Percentiles rank a stretch among this genome's conserved stretches.
Evolutionary conservation across 1,284 basidiomycete genomes (phyloP).

Genomic region (Ustilago hordei): DNA sequence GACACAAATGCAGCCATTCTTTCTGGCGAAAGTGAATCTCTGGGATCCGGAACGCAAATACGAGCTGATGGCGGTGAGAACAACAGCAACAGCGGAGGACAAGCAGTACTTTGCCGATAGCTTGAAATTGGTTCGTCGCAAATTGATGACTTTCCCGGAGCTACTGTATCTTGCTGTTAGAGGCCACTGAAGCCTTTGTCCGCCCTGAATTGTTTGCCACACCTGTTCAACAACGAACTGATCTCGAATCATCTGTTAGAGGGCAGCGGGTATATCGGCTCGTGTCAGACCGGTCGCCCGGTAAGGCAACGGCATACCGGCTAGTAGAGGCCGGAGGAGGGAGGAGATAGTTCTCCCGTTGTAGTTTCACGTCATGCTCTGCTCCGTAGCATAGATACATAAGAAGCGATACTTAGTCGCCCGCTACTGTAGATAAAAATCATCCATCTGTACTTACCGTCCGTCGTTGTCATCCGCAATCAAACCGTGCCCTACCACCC

Average conservation of each 20-base stretch:
- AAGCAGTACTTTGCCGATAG: background rate
- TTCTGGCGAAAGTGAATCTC: background rate
- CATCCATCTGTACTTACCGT: too few relatives aligned
- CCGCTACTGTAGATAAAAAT: too few relatives aligned
- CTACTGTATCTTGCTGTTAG: background rate
- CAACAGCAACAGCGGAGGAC: background rate
- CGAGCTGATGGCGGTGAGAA: slow-evolving; percentile 1
- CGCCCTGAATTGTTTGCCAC: background rate
- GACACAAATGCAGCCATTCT: background rate
- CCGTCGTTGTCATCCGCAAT: too few relatives aligned
- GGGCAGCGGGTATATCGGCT: too few relatives aligned
- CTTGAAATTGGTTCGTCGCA: background rate
- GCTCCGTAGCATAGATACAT: too few relatives aligned
- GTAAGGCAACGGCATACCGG: too few relatives aligned
- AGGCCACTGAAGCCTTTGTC: background rate
- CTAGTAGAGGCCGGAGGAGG: too few relatives aligned
- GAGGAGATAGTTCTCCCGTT: too few relatives aligned
- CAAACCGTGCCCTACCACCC: too few relatives aligned
- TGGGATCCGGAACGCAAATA: background rate
- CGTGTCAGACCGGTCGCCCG: too few relatives aligned
- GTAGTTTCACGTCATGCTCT: too few relatives aligned
- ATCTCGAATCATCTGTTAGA: background rate
- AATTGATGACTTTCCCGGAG: background rate
- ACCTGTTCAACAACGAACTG: background rate
- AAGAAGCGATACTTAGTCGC: too few relatives aligned